Percentiles rank a stretch among this genome's conserved stretches.
Evolutionary conservation across 257 asterid genomes (phyloP).

Genomic region (Penstemon barbatus): DNA sequence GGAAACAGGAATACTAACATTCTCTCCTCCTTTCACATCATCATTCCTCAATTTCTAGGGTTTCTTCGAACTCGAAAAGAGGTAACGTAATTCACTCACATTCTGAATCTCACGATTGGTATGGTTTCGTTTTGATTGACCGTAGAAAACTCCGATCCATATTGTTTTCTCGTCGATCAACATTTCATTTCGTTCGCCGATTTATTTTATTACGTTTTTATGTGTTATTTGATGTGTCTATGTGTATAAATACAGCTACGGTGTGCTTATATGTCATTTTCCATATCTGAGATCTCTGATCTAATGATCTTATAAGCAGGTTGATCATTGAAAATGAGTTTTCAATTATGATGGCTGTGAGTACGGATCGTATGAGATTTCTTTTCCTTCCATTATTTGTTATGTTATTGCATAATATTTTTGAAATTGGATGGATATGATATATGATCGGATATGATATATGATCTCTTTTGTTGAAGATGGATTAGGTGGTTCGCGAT

Average conservation of each 20-base stretch:
- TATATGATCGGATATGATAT: not conserved
- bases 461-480: not conserved
- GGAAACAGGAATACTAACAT: constrained; percentile 5
- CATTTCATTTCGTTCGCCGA: not conserved
- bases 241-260: not conserved
- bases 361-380: not conserved
- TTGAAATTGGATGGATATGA: not conserved
- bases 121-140: not conserved
- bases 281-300: constrained; percentile 23
- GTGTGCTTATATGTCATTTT: not conserved
- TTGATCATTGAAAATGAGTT: constrained; percentile 13
- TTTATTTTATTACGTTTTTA: constrained; percentile 2
- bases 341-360: not conserved
- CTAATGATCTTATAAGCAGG: not conserved
- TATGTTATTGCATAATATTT: not conserved
- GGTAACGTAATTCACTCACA: constrained; percentile 13
- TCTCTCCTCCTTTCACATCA: constrained; percentile 7
- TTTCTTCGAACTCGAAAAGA: not conserved
- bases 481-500: not conserved
- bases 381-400: not conserved
- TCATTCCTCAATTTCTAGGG: not conserved
- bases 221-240: not conserved
- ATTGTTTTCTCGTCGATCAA: constrained; percentile 10
- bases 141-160: constrained; percentile 2
- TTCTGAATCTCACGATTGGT: not conserved